Base-by-base conservation (phyloP, 306 rosid genomes). In the Acacia crassicarpa region DNA sequence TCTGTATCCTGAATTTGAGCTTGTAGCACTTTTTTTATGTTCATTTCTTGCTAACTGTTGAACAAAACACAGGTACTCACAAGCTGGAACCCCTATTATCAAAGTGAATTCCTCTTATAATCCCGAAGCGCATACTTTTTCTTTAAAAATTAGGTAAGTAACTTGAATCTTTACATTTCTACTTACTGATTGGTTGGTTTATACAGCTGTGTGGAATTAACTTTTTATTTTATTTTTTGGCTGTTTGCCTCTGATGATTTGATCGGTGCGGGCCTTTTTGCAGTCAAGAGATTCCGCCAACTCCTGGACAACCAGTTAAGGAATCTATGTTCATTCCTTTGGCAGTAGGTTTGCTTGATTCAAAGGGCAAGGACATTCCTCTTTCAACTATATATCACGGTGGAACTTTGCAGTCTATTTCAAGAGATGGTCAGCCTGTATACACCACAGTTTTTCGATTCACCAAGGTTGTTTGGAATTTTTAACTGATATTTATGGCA, bases 51-150 rank as follows among this genome's bases (percentile, higher is more conserved):
- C 81, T 83, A 80, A 80, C 72, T 11, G 45, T 32, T 58, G 15
- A 68, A 77, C 81, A 71, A 54, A 85, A 41, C 74, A 67, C 80
- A 96, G 99, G 99, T 96, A 96, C 89, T 96, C 99, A 56, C 99
- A 96, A 86, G 99, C 99, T 78, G 99, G 99, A 84, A 96, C 98
- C 66, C 99, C 99, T 82, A 14, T 38, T 82, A 91, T 93, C 77
- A 92, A 89, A 89, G 91, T 92, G 67, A 86, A 86, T 54, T 89
- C 98, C 43, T 91, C 91, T 62, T 96, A 96, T 84, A 86, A 93
- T 77, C 81, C 97, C 6, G 94, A 93, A 80, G 89, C 91, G 51
- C 86, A 38, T 77, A 90, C 98, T 5, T 88, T 90, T 75, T 83
- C 99, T 78, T 87, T 96, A 67, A 96, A 90, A 87, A 84, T 96